Evolutionary conservation across 1,284 basidiomycete genomes (phyloP).

Genomic region (Laetiporus sulphureus): DNA sequence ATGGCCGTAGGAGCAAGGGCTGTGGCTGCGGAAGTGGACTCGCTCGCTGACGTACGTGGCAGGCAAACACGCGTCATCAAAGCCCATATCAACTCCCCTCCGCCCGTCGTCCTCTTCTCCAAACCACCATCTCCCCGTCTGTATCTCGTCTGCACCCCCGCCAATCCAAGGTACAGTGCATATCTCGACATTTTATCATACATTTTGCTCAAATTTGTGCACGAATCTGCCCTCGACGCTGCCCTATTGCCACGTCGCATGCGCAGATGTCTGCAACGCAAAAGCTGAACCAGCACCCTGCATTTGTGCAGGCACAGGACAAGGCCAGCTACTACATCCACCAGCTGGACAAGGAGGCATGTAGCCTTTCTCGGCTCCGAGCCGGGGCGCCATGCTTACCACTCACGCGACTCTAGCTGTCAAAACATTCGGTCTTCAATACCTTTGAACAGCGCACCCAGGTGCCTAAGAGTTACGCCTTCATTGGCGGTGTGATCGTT

Average conservation of each 20-base stretch:
- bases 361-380: slow-evolving; percentile 12
- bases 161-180: no score
- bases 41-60: slow-evolving; percentile 20
- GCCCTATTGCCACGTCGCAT: slow-evolving; percentile 9
- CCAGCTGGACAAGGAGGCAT: slow-evolving; percentile 93
- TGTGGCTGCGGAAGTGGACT: slow-evolving; percentile 25
- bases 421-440: slow-evolving; percentile 85
- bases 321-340: slow-evolving; percentile 70
- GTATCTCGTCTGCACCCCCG: slow-evolving; percentile 9
- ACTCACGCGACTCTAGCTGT: slow-evolving; percentile 52
- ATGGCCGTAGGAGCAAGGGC: slow-evolving; percentile 27
- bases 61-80: slow-evolving; percentile 44
- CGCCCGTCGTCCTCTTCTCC: slow-evolving; percentile 13
- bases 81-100: slow-evolving; percentile 36
- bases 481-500: slow-evolving; percentile 67
- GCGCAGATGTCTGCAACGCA: slow-evolving; percentile 74
- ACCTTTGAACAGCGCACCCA: slow-evolving; percentile 86
- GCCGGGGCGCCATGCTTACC: slow-evolving; percentile 2
- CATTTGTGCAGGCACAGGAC: slow-evolving; percentile 72
- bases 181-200: slow-evolving; percentile 1
- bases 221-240: neutral
- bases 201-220: slow-evolving; percentile 5
- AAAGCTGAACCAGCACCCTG: slow-evolving; percentile 80
- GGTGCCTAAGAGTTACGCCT: slow-evolving; percentile 90
- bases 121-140: slow-evolving; percentile 10